Percentiles rank a stretch among this genome's conserved stretches.
Conservation (phyloP, 1,139 yeast genomes). For the Maudiozyma humilis region DNA sequence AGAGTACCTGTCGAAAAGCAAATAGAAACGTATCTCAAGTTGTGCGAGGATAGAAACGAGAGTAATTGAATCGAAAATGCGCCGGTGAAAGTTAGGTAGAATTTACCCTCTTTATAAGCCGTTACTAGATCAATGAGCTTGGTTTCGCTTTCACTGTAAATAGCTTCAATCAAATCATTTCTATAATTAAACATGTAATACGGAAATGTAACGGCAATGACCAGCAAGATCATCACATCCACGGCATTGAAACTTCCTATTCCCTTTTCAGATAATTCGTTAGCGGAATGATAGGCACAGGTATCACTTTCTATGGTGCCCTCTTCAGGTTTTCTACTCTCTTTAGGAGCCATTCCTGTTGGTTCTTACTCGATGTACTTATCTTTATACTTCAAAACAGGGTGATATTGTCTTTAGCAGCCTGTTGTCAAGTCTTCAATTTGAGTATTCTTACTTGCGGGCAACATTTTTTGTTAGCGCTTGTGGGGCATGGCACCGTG, state of each 20-base stretch:
- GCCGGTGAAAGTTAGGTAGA: slow-evolving; percentile 15
- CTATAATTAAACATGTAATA: background rate
- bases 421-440: too few relatives aligned
- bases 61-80: slow-evolving; percentile 19
- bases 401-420: too few relatives aligned
- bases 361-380: too few relatives aligned
- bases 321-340: too few relatives aligned
- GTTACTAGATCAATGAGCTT: slow-evolving; percentile 11
- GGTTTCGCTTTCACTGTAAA: slow-evolving; percentile 6
- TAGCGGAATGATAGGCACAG: background rate
- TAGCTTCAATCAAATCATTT: background rate
- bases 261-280: background rate
- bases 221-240: background rate
- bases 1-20: slow-evolving; percentile 42
- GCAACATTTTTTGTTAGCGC: too few relatives aligned
- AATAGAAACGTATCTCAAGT: slow-evolving; percentile 50
- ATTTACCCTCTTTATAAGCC: slow-evolving; percentile 11
- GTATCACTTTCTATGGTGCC: too few relatives aligned
- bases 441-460: too few relatives aligned
- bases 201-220: background rate
- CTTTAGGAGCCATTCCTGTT: too few relatives aligned
- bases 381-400: too few relatives aligned
- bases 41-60: slow-evolving; percentile 31
- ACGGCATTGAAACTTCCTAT: slow-evolving; percentile 8
- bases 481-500: too few relatives aligned